Evolutionary conservation across 192 early-diverging fungal species (phyloP).

Genomic region (Kappamyces sp.): DNA sequence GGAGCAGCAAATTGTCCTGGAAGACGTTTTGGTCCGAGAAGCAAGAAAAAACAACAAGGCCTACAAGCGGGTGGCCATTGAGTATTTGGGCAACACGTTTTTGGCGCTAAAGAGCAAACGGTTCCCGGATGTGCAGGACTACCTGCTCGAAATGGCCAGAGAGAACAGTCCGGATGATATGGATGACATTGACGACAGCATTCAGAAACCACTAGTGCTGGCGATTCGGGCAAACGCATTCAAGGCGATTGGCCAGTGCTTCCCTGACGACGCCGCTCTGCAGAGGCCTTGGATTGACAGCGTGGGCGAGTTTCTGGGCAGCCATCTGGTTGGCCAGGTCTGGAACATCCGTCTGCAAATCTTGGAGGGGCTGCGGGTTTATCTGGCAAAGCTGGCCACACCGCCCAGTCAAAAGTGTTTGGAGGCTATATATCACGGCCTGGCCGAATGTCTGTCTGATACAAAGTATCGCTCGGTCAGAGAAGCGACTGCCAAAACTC

Average conservation of each 20-base stretch:
- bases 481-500: slow-evolving; percentile 19
- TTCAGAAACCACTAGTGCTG: slow-evolving; percentile 48
- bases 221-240: slow-evolving; percentile 63
- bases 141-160: slow-evolving; percentile 37
- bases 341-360: slow-evolving; percentile 80
- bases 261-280: slow-evolving; percentile 31
- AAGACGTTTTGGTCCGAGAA: slow-evolving; percentile 63
- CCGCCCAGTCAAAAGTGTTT: background rate
- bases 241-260: slow-evolving; percentile 58
- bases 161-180: slow-evolving; percentile 50
- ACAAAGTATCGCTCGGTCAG: slow-evolving; percentile 33
- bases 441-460: slow-evolving; percentile 1
- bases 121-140: slow-evolving; percentile 53
- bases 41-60: slow-evolving; percentile 66
- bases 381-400: slow-evolving; percentile 36
- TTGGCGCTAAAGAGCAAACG: slow-evolving; percentile 51
- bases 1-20: slow-evolving; percentile 36
- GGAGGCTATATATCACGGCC: slow-evolving; percentile 7
- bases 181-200: slow-evolving; percentile 31
- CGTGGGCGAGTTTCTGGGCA: slow-evolving; percentile 32
- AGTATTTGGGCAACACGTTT: slow-evolving; percentile 53
- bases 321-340: slow-evolving; percentile 55
- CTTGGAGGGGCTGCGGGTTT: slow-evolving; percentile 56
- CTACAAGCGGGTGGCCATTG: slow-evolving; percentile 63
- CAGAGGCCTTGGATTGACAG: slow-evolving; percentile 16